These are phyloP conservation scores for Naematelia aurantialba DNA, from an alignment of 768 basidiomycete species.

Conservation along the genomic window DNA sequence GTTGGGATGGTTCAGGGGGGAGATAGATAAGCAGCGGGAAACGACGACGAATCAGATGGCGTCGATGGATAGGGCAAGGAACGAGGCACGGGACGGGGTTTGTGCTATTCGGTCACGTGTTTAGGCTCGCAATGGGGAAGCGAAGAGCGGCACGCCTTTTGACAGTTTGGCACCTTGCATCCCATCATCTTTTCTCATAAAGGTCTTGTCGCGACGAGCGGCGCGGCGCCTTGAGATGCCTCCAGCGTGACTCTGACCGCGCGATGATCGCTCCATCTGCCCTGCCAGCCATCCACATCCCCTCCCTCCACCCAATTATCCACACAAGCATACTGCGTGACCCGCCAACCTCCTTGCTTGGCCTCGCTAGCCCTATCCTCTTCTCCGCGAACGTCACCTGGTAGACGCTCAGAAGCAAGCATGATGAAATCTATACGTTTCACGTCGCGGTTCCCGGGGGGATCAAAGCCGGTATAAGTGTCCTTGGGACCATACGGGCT, in stretches of 20 bases:
- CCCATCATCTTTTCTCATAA: no score
- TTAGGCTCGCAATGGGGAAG: no score
- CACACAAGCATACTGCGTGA: constrained; percentile 22
- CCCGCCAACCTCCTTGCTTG: constrained; percentile 23
- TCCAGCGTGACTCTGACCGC: constrained; percentile 16
- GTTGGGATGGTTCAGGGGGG: neutral
- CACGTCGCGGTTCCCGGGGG: constrained; percentile 11
- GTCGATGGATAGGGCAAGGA: no score
- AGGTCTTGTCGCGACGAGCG: neutral
- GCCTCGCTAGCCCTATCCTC: neutral
- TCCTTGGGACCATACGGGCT: constrained; percentile 24
- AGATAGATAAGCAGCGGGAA: neutral
- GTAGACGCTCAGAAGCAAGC: constrained; percentile 11
- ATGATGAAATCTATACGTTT: constrained; percentile 38
- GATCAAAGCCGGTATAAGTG: constrained; percentile 28
- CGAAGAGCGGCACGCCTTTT: no score
- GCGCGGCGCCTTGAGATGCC: neutral
- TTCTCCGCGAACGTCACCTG: neutral
- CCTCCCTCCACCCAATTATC: constrained; percentile 34
- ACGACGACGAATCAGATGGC: neutral
- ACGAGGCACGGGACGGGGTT: neutral
- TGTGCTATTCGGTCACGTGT: no score
- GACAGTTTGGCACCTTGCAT: no score
- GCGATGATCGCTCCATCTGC: constrained; percentile 40
- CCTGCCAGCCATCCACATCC: constrained; percentile 27